These are phyloP conservation scores for Phoma sp. DNA, from an alignment of 2,329 filamentous ascomycete genomes.

Conservation along the genomic window DNA sequence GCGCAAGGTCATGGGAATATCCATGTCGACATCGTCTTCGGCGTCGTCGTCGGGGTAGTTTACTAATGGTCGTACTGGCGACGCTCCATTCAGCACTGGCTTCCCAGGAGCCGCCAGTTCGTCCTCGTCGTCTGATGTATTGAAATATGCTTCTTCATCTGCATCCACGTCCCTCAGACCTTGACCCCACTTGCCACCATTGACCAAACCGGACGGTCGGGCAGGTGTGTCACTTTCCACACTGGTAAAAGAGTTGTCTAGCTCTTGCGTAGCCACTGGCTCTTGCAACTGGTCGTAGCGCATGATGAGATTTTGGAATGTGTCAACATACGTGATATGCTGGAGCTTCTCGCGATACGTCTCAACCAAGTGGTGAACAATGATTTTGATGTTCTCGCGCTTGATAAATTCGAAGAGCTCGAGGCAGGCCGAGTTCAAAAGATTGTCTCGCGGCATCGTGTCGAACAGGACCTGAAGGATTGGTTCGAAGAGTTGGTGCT, in stretches of 20 bases:
- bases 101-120: constrained; percentile 50
- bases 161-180: constrained; percentile 83
- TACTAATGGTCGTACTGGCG: constrained; percentile 73
- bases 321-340: constrained; percentile 80
- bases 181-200: constrained; percentile 67
- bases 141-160: constrained; percentile 93
- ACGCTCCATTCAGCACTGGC: constrained; percentile 65
- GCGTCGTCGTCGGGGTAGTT: constrained; percentile 94
- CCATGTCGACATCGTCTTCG: constrained; percentile 64
- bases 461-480: constrained; percentile 83
- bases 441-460: constrained; percentile 89
- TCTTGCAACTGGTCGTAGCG: constrained; percentile 76
- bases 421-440: constrained; percentile 90
- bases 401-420: constrained; percentile 94
- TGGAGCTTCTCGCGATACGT: constrained; percentile 80
- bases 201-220: constrained; percentile 55
- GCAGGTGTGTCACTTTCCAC: constrained; percentile 64
- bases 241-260: constrained; percentile 70
- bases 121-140: constrained; percentile 85
- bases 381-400: constrained; percentile 65
- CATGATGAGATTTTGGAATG: constrained; percentile 76
- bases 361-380: constrained; percentile 84
- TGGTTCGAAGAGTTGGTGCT: constrained; percentile 80
- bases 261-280: constrained; percentile 65
- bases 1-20: constrained; percentile 40